These are phyloP conservation scores for Sclerotinia minor DNA, from an alignment of 2,329 filamentous ascomycete species.

Conservation along the genomic window DNA sequence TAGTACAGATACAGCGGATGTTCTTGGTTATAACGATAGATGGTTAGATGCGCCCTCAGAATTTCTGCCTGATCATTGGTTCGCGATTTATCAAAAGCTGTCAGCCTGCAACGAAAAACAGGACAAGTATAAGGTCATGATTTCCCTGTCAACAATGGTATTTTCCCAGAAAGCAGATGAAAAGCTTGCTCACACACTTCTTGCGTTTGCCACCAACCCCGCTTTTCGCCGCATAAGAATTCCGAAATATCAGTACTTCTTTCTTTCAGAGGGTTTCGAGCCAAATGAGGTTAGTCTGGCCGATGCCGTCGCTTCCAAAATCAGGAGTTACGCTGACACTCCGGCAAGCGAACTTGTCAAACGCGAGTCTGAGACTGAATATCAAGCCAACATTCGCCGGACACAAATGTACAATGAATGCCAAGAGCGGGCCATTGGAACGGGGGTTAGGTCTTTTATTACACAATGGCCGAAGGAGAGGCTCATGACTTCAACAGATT, in stretches of 20 bases:
- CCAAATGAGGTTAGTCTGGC: constrained; percentile 4
- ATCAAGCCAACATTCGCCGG: not conserved
- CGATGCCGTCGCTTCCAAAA: constrained; percentile 7
- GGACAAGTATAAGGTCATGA: constrained; percentile 39
- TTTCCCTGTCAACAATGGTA: constrained; percentile 37
- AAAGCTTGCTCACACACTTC: constrained; percentile 38
- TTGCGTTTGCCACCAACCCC: constrained; percentile 39
- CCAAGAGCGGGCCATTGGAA: constrained; percentile 2
- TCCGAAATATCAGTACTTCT: not conserved
- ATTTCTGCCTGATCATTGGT: constrained; percentile 34
- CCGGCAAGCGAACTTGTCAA: constrained; percentile 24
- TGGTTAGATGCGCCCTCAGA: constrained; percentile 28
- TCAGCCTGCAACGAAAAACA: constrained; percentile 7
- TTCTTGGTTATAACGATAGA: constrained; percentile 29
- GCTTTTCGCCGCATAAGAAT: constrained; percentile 23
- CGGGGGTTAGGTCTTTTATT: constrained; percentile 16
- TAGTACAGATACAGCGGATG: not conserved
- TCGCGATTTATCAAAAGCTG: constrained; percentile 32
- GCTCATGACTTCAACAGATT: not conserved
- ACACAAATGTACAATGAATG: not conserved
- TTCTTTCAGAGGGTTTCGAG: constrained; percentile 28
- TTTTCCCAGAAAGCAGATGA: constrained; percentile 34
- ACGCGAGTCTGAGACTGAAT: constrained; percentile 3
- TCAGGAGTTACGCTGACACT: constrained; percentile 17
- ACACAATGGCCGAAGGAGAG: constrained; percentile 12